Percentiles rank a stretch among this genome's conserved stretches.
These are phyloP conservation scores for Dendrobium officinale DNA, from an alignment of 106 monocot species.

Conservation along the genomic window DNA sequence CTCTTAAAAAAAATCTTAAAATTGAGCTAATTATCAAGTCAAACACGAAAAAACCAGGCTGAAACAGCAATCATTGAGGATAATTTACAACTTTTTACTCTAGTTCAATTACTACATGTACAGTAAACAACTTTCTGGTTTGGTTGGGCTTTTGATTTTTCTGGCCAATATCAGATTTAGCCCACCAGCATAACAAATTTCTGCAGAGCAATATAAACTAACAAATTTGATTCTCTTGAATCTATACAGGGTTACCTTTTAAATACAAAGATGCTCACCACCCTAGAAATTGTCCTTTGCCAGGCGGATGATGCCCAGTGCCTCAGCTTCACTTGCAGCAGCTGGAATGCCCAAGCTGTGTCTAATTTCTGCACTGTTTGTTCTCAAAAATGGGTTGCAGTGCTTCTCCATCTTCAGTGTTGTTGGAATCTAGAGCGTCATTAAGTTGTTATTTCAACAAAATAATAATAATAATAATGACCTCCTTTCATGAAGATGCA, in stretches of 20 bases:
- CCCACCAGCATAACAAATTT: too few species aligned
- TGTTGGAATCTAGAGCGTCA: constrained; percentile 63
- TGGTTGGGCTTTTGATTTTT: not conserved
- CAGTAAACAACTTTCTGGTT: not conserved
- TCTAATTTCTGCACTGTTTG: constrained; percentile 67
- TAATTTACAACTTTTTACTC: not conserved
- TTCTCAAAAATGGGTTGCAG: constrained; percentile 88
- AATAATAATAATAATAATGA: not conserved
- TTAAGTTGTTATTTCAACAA: not conserved
- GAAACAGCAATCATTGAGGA: not conserved
- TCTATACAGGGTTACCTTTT: not conserved
- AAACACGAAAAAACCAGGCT: too few species aligned
- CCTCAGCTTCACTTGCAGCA: constrained; percentile 54
- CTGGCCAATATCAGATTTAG: not conserved
- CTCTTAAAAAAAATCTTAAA: too few species aligned
- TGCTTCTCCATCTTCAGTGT: constrained; percentile 73
- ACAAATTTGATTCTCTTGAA: constrained; percentile 6
- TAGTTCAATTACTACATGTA: not conserved
- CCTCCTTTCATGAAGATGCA: not conserved
- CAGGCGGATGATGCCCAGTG: constrained; percentile 53
- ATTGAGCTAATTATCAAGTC: too few species aligned
- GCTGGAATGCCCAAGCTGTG: constrained; percentile 51
- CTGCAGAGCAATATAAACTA: not conserved
- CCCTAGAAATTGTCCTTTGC: constrained; percentile 77
- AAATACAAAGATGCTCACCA: not conserved